Base-by-base conservation (phyloP, 805 yeast species). In the Candida verbasci region DNA sequence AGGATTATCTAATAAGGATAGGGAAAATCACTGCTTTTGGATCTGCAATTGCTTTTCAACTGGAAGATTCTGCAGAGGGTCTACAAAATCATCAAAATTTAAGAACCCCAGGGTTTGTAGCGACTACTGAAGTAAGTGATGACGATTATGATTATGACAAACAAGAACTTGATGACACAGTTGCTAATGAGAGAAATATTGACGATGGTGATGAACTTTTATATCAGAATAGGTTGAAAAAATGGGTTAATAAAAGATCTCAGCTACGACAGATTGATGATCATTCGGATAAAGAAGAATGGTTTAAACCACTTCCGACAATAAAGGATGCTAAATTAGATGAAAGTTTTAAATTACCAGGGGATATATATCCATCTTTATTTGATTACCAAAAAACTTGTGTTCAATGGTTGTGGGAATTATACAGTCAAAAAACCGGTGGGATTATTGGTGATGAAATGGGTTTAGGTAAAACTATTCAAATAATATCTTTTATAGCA, bases 381-480 rank as follows among this genome's bases (percentile, higher is more conserved):
- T 93, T 93, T 52, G 95, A 86, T 45, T 93, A 93, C 56, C 98
- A 93, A 51, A 86, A 86, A 50, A 93, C 97, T 0, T 87, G 97
- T 43, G 97, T 93, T 1, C 96, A 93, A 50, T 91, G 98, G 98
- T 73, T 93, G 2, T 89, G 94, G 82, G 98, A 93, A 53, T 65
- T 93, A n/a, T 82, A 85, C 50, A 71, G 78, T 15, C 97, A 93
- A 56, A 78, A 76, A 34, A 82, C 89, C 3, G 98, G 98, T 2
- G 98, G 98, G 0, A 93, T 93, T 16, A 73, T 93, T 27, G 97
- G 97, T 17, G 98, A 93, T 59, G 98, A 93, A 57, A 93, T 93
- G 98, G 98, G 98, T 0, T 62, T 93, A 12, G 98, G 98, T 2
- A 93, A 93, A 53, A 93, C 98, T 0, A 83, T 93, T 34, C 97